Evolutionary conservation across 1,139 yeast species (phyloP).

Genomic region (Hyphopichia buzzinii): DNA sequence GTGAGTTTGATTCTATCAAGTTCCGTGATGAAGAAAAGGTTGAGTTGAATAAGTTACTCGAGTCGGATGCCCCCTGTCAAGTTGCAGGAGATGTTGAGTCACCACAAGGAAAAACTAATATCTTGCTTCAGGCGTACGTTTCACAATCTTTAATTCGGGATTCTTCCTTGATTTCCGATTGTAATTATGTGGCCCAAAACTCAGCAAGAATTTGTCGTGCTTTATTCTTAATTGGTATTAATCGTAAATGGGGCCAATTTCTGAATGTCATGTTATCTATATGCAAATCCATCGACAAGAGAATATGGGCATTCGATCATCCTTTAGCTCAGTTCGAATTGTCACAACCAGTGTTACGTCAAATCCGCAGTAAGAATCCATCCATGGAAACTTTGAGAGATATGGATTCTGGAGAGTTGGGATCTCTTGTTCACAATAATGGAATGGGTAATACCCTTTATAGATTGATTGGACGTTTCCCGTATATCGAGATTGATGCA

Average conservation of each 20-base stretch:
- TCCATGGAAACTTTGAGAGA: slow-evolving; percentile 71
- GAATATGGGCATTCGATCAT: slow-evolving; percentile 89
- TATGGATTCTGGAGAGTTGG: slow-evolving; percentile 73
- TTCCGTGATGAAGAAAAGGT: slow-evolving; percentile 82
- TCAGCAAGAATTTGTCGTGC: slow-evolving; percentile 93
- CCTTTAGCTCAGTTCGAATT: slow-evolving; percentile 86
- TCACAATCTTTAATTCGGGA: slow-evolving; percentile 73
- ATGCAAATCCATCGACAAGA: slow-evolving; percentile 81
- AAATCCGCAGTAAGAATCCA: slow-evolving; percentile 63
- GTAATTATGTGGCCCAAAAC: slow-evolving; percentile 93
- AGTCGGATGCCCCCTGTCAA: slow-evolving; percentile 71
- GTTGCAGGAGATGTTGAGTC: slow-evolving; percentile 76
- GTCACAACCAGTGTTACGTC: slow-evolving; percentile 62
- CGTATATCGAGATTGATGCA: slow-evolving; percentile 67
- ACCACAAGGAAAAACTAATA: slow-evolving; percentile 83
- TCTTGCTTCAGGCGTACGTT: slow-evolving; percentile 82
- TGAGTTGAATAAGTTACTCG: slow-evolving; percentile 66
- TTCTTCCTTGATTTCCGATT: slow-evolving; percentile 80
- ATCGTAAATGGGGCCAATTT: slow-evolving; percentile 86
- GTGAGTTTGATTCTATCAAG: slow-evolving; percentile 89
- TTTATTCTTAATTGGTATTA: slow-evolving; percentile 77
- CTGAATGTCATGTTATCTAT: slow-evolving; percentile 71
- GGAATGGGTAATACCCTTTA: slow-evolving; percentile 68
- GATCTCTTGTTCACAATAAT: slow-evolving; percentile 82
- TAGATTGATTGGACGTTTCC: slow-evolving; percentile 67